phyloP scores from a whole-genome alignment of 2,329 filamentous ascomycete genomes.

The Neonectria hederae region DNA sequence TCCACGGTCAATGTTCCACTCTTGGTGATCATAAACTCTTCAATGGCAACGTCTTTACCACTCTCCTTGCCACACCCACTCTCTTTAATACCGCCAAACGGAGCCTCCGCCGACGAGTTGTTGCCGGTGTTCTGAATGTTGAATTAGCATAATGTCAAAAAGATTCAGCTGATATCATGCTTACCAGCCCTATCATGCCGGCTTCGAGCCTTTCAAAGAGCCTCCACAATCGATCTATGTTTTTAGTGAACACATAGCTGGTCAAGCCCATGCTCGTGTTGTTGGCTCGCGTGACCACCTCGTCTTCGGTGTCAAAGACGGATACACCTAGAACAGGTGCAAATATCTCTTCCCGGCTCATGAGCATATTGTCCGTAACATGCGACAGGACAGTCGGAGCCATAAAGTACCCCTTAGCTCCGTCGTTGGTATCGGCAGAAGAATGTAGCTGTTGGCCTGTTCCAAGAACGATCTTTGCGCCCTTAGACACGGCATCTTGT shows the following conservation, averaged over 20 bases:
- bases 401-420: slow-evolving; percentile 70
- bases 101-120: slow-evolving; percentile 53
- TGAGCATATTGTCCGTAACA: slow-evolving; percentile 72
- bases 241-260: slow-evolving; percentile 73
- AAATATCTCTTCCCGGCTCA: slow-evolving; percentile 76
- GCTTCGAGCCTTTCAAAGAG: slow-evolving; percentile 60
- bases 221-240: slow-evolving; percentile 53
- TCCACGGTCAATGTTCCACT: slow-evolving; percentile 54
- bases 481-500: slow-evolving; percentile 68
- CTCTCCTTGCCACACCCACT: slow-evolving; percentile 59
- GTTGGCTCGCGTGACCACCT: slow-evolving; percentile 75
- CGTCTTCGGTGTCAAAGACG: slow-evolving; percentile 74
- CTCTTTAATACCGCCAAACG: slow-evolving; percentile 60
- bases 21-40: slow-evolving; percentile 58
- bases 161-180: slow-evolving; percentile 29
- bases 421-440: slow-evolving; percentile 43
- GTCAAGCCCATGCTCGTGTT: slow-evolving; percentile 73
- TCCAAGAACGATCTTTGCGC: slow-evolving; percentile 65
- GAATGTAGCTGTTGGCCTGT: slow-evolving; percentile 57
- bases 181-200: slow-evolving; percentile 49
- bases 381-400: slow-evolving; percentile 73
- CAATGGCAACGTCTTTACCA: slow-evolving; percentile 58
- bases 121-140: slow-evolving; percentile 50
- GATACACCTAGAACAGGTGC: slow-evolving; percentile 76
- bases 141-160: background rate